Base-by-base conservation (phyloP, 2,329 filamentous ascomycete species). In the Gnomoniopsis smithogilvyi region DNA sequence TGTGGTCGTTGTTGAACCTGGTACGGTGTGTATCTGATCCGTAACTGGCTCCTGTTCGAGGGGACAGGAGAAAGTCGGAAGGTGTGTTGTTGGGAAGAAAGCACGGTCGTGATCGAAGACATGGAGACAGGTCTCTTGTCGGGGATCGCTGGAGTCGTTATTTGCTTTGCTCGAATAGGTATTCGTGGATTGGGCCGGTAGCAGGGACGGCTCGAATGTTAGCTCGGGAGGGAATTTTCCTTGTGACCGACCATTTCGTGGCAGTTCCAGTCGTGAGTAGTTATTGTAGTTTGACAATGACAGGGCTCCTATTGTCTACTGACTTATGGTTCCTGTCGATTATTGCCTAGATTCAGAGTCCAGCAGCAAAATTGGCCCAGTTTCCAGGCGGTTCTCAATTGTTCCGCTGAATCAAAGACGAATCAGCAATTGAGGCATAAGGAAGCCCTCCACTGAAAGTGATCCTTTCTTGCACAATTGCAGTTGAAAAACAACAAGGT, bases 371-470 rank as follows among this genome's bases (percentile, higher is more conserved):
- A 8, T 15, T 48, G 12, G 24, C 43, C 30, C 14, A 33, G 26
- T 36, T 55, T n/a, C 19, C 56, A 19, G 21, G 17, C 45, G 15
- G 22, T 38, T 26, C 24, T 43, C 52, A 59, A 56, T 59, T 59
- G 60, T 59, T 53, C 56, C 38, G 48, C 50, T 36, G 48, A 56
- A 56, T 62, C 56, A 59, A 62, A 55, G 56, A 21, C 56, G 36
- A 61, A 8, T 30, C 26, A 30, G 8, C 8, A 30, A 8, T 30
- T 30, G 26, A 55, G 41, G 33, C 54, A 26, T 43, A 30, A 36
- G 26, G 53, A n/a, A 14, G 30, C 48, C 38, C 38, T 47, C 55
- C 51, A 46, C 41, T 22, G 55, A n/a, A n/a, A n/a, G n/a, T n/a
- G 34, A 24, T 26, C 53, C 30, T n/a, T 45, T 45, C 41, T 45